phyloP scores from a whole-genome alignment of 2,329 filamentous ascomycete genomes.

The Talaromyces atroroseus region DNA sequence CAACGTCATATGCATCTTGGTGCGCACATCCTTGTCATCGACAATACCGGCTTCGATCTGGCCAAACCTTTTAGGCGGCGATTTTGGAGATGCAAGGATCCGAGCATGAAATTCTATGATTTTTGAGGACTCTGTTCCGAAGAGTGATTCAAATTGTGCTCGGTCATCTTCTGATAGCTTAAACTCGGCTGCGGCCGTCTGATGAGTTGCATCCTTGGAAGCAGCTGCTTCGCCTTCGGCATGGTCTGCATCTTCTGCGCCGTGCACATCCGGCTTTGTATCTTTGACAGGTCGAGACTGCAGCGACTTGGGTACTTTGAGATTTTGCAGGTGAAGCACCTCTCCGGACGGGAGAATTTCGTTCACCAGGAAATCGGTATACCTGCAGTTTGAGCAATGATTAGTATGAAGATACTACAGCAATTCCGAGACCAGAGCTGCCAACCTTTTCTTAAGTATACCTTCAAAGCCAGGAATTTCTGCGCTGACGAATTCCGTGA shows the following conservation, averaged over 20 bases:
- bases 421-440: background rate
- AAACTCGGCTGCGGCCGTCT: conserved; percentile 20
- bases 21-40: conserved; percentile 56
- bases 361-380: conserved; percentile 89
- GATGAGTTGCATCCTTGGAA: conserved; percentile 7
- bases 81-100: conserved; percentile 49
- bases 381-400: conserved; percentile 45
- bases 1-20: conserved; percentile 59
- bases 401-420: background rate
- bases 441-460: conserved; percentile 60
- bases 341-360: conserved; percentile 73
- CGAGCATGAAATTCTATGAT: conserved; percentile 53
- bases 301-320: conserved; percentile 26
- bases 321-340: conserved; percentile 64
- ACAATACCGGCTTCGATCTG: conserved; percentile 51
- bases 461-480: conserved; percentile 57
- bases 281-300: conserved; percentile 9
- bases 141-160: conserved; percentile 39
- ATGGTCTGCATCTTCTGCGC: too few species aligned
- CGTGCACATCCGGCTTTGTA: background rate
- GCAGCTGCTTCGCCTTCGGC: background rate
- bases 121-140: conserved; percentile 46
- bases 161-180: conserved; percentile 42
- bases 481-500: conserved; percentile 57
- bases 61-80: conserved; percentile 53